These are phyloP conservation scores for Rusavskia elegans DNA, from an alignment of 495 filamentous ascomycete species.

Conservation along the genomic window DNA sequence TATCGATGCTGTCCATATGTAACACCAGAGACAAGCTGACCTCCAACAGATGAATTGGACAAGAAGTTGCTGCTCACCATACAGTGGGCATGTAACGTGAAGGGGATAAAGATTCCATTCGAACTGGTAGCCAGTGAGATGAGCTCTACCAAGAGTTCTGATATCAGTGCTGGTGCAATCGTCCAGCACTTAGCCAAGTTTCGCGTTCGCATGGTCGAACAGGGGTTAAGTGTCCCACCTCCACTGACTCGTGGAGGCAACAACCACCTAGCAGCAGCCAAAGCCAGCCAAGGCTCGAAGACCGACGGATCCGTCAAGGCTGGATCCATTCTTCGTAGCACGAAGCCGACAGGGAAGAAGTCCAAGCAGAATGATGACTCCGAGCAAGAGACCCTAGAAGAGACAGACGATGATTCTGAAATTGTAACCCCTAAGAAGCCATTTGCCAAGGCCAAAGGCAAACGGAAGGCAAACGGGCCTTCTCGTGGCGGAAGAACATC, in stretches of 20 bases:
- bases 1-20: too few relatives aligned
- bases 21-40: neutral
- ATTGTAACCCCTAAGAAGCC: too few relatives aligned
- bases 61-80: conserved; percentile 26
- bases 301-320: conserved; percentile 7
- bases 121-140: conserved; percentile 20
- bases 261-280: neutral
- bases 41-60: conserved; percentile 22
- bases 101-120: conserved; percentile 26
- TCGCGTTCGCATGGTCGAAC: conserved; percentile 17
- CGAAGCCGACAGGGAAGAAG: too few relatives aligned
- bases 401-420: too few relatives aligned
- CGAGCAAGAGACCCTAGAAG: neutral
- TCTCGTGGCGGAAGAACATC: neutral
- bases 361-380: too few relatives aligned
- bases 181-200: conserved; percentile 33
- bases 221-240: conserved; percentile 23
- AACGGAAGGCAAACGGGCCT: neutral
- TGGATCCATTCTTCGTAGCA: too few relatives aligned
- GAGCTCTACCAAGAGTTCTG: conserved; percentile 18
- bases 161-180: conserved; percentile 27
- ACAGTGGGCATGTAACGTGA: conserved; percentile 25
- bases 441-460: neutral
- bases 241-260: conserved; percentile 20
- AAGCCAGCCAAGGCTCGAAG: neutral